Base-by-base conservation (phyloP, 2,329 filamentous ascomycete genomes). In the Pezicula rhizophila region DNA sequence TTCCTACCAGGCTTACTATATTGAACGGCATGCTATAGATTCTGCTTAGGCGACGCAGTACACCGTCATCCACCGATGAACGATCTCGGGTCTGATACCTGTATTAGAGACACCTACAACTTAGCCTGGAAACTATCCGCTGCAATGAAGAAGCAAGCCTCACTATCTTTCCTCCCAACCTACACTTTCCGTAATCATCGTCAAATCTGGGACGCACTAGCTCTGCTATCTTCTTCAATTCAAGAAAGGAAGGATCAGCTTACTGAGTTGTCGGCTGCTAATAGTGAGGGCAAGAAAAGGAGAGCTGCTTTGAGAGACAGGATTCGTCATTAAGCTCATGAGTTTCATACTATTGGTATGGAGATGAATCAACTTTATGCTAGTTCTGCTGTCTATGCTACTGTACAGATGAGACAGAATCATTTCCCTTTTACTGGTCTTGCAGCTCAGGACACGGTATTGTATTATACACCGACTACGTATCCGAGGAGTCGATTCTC, bases 11-110 rank as follows among this genome's bases (percentile, higher is more conserved):
- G 18, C 18, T n/a, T n/a, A n/a, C n/a, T 18, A 18, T 5, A 28
- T 15, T 38, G 8, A 43, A n/a, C 15, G 26, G 25, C 10, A 34
- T 40, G 5, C n/a, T 20, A n/a, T 37, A 71, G 68, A 8, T 71
- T 75, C 60, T 77, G 75, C 49, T 62, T 80, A 6, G 76, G 78
- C 11, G 77, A 80, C 50, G 74, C 77, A 0, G 73, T 74, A 1
- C 77, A 81, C 55, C 69, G 76, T 1, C 77, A 80, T 57, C 76
- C 77, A 0, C 77, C 77, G 0, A 67, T 73, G 20, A 75, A 78
- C 56, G 78, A 75, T 0, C 67, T 79, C 0, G 76, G 77, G 2
- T 73, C 69, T 28, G 79, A 80, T 57, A 79, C 76, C 1, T 79
- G 76, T 53, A 72, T 78, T 35, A 73, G 76, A 52, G 75, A 78